These are phyloP conservation scores for Rhododendron griersonianum DNA, from an alignment of 148 eudicot species.

Conservation along the genomic window DNA sequence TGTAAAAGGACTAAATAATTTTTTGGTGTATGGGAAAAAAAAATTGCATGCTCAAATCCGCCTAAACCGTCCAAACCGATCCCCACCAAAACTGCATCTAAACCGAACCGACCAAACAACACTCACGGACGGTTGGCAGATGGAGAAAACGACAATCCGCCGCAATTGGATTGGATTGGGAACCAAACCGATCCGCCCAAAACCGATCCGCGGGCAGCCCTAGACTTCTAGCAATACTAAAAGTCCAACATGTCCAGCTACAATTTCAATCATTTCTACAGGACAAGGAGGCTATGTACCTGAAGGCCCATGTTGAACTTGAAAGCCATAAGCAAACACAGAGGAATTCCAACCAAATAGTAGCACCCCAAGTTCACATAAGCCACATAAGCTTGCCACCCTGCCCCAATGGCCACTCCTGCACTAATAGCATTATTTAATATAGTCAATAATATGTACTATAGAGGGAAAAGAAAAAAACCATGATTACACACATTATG, in stretches of 20 bases:
- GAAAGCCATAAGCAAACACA: conserved; percentile 32
- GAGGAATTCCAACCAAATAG: conserved; percentile 47
- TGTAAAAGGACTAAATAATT: too few species aligned
- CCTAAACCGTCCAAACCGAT: too few species aligned
- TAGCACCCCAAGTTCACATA: conserved; percentile 52
- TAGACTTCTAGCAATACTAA: not conserved
- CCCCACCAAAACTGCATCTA: too few species aligned
- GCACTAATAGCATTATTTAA: not conserved
- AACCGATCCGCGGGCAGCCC: too few species aligned
- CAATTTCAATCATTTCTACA: not conserved
- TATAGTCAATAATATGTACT: not conserved
- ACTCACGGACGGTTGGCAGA: too few species aligned
- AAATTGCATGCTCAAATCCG: too few species aligned
- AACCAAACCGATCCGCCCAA: too few species aligned
- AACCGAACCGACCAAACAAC: too few species aligned
- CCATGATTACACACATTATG: not conserved
- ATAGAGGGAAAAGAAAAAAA: not conserved
- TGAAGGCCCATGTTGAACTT: conserved; percentile 27
- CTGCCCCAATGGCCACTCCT: conserved; percentile 70
- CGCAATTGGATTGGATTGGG: too few species aligned
- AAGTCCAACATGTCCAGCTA: not conserved
- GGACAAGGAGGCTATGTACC: conserved; percentile 11
- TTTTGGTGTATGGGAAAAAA: too few species aligned
- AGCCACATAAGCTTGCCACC: conserved; percentile 59
- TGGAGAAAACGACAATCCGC: too few species aligned